phyloP scores from a whole-genome alignment of 2,329 filamentous ascomycete genomes.

The Colletotrichum sp. region DNA sequence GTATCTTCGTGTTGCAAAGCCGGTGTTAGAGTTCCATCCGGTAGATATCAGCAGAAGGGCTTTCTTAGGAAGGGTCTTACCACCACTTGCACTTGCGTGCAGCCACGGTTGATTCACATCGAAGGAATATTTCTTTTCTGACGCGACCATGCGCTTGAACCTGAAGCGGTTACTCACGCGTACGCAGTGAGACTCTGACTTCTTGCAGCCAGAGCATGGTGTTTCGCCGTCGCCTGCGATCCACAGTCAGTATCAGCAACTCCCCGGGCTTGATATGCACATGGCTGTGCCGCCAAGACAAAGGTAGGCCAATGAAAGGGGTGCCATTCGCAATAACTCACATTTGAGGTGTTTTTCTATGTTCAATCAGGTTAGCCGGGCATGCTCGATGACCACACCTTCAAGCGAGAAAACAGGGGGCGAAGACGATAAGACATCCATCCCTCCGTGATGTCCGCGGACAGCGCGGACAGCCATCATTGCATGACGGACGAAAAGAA shows the following conservation, averaged over 20 bases:
- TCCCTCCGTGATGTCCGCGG: neutral
- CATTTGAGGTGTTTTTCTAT: constrained; percentile 2
- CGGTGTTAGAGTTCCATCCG: neutral
- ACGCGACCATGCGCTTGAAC: neutral
- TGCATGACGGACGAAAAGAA: rapidly evolving
- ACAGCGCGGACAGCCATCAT: neutral
- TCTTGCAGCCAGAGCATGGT: neutral
- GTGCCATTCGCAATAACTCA: neutral
- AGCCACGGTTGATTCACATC: constrained; percentile 1
- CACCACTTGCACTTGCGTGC: neutral
- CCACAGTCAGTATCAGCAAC: neutral
- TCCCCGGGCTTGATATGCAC: neutral
- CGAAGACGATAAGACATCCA: neutral
- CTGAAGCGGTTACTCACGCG: neutral
- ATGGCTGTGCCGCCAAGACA: neutral
- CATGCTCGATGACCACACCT: neutral
- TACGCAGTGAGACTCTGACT: neutral
- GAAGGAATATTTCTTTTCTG: neutral
- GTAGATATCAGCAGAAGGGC: neutral
- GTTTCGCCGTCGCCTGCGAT: neutral
- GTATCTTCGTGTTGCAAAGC: neutral
- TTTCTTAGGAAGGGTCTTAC: neutral
- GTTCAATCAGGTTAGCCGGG: neutral
- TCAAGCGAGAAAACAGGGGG: neutral
- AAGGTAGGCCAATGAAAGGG: neutral